Conservation (phyloP, 176 grass and related monocot species). For the Rhipidocladum racemiflorum region DNA sequence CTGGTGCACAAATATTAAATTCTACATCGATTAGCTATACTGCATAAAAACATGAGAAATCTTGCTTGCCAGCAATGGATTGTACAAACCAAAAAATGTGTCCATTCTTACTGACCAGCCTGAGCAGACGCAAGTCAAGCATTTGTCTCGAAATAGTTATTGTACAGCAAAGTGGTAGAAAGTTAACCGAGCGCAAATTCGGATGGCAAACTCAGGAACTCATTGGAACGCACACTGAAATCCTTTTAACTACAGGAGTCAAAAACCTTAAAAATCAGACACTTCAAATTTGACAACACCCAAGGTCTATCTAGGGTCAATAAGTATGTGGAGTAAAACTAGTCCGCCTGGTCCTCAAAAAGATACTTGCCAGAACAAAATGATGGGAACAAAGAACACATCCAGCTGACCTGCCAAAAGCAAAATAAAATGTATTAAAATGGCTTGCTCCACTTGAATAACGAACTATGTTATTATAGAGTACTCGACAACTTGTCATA, state of each 20-base stretch:
- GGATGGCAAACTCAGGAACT: conserved; percentile 4
- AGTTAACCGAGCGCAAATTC: conserved; percentile 18
- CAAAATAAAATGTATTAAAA: conserved; percentile 14
- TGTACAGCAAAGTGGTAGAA: neutral
- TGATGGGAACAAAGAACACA: neutral
- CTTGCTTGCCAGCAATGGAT: neutral
- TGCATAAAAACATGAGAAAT: neutral
- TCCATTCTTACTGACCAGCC: neutral
- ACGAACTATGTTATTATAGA: neutral
- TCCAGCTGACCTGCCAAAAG: conserved; percentile 29
- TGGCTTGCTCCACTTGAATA: neutral
- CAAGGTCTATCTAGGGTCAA: conserved; percentile 42
- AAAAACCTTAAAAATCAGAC: neutral
- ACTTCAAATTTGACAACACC: conserved; percentile 12
- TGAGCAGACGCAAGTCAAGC: neutral
- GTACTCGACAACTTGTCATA: neutral
- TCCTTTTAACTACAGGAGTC: neutral
- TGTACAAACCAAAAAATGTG: neutral
- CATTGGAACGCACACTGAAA: neutral
- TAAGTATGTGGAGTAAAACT: conserved; percentile 33
- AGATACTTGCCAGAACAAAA: conserved; percentile 24
- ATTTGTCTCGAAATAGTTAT: neutral
- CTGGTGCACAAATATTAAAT: neutral
- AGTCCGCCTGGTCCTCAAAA: conserved; percentile 15
- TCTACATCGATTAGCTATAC: neutral